Evolutionary conservation across 768 basidiomycete species (phyloP), one percentile per base, ranked within the genome.

Genomic region (Dioszegia crocea): DNA sequence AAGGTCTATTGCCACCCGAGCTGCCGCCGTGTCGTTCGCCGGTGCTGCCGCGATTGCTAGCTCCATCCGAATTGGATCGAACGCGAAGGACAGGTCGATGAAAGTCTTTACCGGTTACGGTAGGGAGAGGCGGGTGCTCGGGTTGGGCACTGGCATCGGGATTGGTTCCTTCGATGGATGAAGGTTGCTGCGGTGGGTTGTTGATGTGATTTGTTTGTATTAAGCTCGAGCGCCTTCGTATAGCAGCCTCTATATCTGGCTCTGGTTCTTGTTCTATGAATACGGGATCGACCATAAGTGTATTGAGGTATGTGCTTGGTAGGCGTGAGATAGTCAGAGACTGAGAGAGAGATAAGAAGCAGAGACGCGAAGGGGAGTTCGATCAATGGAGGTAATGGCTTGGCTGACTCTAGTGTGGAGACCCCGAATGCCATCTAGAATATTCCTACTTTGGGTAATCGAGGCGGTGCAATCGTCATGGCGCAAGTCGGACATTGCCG

Each of bases 191-290:
- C 12, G 43, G 26, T 4, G 12, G 47, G 44, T 56, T 33, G 33
- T 39, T 50, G 27, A 27, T 5, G 11, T 31, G 56, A 46, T 46
- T 40, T 47, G 57, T n/a, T 16, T 29, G 26, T 29, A 31, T 30
- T 48, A 43, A 43, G 51, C 51, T 53, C 51, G 51, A 53, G 40
- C 51, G 51, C 51, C 51, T 53, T 53, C 36, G 51, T 53, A 53
- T 53, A 60, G 51, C 54, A 56, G 58, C 61, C 44, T 53, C 61
- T 62, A 66, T 60, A 66, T 66, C 65, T 24, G 65, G 65, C 59
- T 66, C 65, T n/a, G 65, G 65, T 39, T 66, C 65, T 40, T 61
- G 39, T 23, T 62, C 61, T 31, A 59, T 17, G n/a, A 60, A 43
- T n/a, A 60, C 41, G 51, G 65, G 38, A 54, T 46, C 48, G 52